Base-by-base conservation (phyloP, 345 rosid genomes). In the Hibiscus syriacus region DNA sequence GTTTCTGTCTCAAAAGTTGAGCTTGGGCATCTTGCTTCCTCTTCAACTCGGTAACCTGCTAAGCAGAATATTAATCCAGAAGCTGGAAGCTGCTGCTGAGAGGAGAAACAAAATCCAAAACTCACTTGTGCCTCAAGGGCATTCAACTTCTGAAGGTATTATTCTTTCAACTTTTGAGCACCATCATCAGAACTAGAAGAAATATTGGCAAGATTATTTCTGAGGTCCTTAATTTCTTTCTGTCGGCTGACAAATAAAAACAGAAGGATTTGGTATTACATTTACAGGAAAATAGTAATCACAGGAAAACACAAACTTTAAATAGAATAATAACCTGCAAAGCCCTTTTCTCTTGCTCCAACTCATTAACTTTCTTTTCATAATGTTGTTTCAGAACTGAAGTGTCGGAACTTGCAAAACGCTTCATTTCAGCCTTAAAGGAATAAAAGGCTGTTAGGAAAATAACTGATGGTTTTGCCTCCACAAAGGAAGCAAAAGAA, bases 1-100 rank as follows among this genome's bases (percentile, higher is more conserved):
- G 99, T 78, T 91, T 94, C 81, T 93, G 98, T 73, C 92, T 87
- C 85, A 93, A 83, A 50, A 89, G 79, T 76, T 91, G 97, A 66
- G 97, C 84, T 82, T 93, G 98, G 69, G 96, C 90, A 75, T 93
- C 98, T 82, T 93, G 98, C 81, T 89, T 93, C 83, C 90, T 93
- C 81, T 91, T 94, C 83, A 94, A 72, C 66, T 81, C 92, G 25
- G 87, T 76, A 74, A 94, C 97, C 99, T 93, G 71, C 29, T 70
- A 59, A 71, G 58, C 41, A 67, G 22, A 46, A 68, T 41, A 32
- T 59, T 23, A 74, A 29, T 55, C 64, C 26, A 49, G 29, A 68
- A 46, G 49, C 55, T 41, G n/a, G 34, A 11, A 25, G 32, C 56
- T 73, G 16, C 54, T 38, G 25, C 32, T 52, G 54, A 58, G 2